These are phyloP conservation scores for Candida smagusa DNA, from an alignment of 1,139 yeast species.

Conservation along the genomic window DNA sequence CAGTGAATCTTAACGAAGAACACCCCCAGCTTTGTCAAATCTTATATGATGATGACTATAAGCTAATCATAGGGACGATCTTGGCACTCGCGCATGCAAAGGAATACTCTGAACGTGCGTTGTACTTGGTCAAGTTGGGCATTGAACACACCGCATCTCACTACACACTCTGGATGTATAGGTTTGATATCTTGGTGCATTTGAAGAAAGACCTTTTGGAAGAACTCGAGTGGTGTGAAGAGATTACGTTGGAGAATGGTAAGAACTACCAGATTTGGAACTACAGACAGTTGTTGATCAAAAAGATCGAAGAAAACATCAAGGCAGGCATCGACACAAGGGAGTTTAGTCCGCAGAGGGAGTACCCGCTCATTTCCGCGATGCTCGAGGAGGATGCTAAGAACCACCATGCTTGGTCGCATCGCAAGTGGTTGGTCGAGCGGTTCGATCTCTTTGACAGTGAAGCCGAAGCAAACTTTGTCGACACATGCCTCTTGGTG, in stretches of 20 bases:
- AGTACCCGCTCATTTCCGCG: conserved; percentile 57
- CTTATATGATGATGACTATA: conserved; percentile 72
- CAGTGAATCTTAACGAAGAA: conserved; percentile 41
- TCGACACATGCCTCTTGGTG: conserved; percentile 43
- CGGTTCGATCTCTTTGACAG: conserved; percentile 46
- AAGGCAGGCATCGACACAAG: conserved; percentile 7
- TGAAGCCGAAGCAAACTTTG: conserved; percentile 51
- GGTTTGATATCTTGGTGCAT: conserved; percentile 53
- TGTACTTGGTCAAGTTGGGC: conserved; percentile 59
- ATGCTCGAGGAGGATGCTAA: conserved; percentile 79
- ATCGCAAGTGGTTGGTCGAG: conserved; percentile 74
- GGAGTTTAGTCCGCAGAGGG: conserved; percentile 48
- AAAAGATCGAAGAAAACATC: conserved; percentile 22
- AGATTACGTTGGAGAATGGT: conserved; percentile 68
- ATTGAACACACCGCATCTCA: conserved; percentile 81
- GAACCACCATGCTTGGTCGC: conserved; percentile 96
- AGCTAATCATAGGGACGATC: conserved; percentile 54
- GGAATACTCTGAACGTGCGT: conserved; percentile 71
- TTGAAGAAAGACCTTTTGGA: conserved; percentile 29
- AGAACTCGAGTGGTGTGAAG: conserved; percentile 64
- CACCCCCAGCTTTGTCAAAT: conserved; percentile 68
- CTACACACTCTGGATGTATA: conserved; percentile 85
- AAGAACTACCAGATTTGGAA: conserved; percentile 98
- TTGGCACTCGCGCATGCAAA: conserved; percentile 56
- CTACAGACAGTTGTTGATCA: conserved; percentile 65